phyloP scores from a whole-genome alignment of 228 moss, liverwort and hornwort genomes.

The Sphagnum fallax region DNA sequence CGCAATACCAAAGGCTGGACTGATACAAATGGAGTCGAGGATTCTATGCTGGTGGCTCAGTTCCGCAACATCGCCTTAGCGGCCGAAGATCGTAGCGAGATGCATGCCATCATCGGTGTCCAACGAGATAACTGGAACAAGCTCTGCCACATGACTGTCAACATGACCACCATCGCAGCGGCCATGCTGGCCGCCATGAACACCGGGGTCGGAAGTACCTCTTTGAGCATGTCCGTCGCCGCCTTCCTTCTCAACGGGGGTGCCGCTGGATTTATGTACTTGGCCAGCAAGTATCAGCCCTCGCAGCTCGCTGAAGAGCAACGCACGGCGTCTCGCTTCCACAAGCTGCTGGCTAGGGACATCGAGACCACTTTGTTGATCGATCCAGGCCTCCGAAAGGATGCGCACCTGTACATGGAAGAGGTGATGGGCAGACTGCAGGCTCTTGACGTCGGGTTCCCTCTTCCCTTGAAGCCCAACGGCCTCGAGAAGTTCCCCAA shows the following conservation, averaged over 20 bases:
- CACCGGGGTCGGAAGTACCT: neutral
- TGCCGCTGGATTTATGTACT: slow-evolving; percentile 14
- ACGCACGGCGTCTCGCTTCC: slow-evolving; percentile 24
- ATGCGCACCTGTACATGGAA: slow-evolving; percentile 17
- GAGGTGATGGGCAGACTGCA: slow-evolving; percentile 14
- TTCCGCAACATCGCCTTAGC: slow-evolving; percentile 4
- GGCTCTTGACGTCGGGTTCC: slow-evolving; percentile 15
- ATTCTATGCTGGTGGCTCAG: slow-evolving; percentile 9
- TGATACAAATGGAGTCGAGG: slow-evolving; percentile 9
- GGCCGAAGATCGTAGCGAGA: slow-evolving; percentile 14
- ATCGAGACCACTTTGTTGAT: slow-evolving; percentile 20
- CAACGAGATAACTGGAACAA: slow-evolving; percentile 26
- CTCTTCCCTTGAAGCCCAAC: slow-evolving; percentile 18
- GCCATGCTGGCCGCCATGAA: slow-evolving; percentile 16
- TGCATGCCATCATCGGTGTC: slow-evolving; percentile 14
- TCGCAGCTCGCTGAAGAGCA: slow-evolving; percentile 34
- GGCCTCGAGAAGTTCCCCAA: slow-evolving; percentile 25
- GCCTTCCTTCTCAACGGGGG: slow-evolving; percentile 9
- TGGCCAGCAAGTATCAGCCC: slow-evolving; percentile 20
- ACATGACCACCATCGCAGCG: slow-evolving; percentile 11
- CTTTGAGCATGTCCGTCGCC: slow-evolving; percentile 11
- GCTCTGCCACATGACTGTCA: slow-evolving; percentile 25
- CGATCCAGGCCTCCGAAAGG: slow-evolving; percentile 20
- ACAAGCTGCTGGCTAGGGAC: slow-evolving; percentile 16
- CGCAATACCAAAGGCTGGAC: slow-evolving; percentile 16